These are phyloP conservation scores for Phytopythium cucurbitacearum DNA, from an alignment of 352 stramenopile species.

Conservation along the genomic window DNA sequence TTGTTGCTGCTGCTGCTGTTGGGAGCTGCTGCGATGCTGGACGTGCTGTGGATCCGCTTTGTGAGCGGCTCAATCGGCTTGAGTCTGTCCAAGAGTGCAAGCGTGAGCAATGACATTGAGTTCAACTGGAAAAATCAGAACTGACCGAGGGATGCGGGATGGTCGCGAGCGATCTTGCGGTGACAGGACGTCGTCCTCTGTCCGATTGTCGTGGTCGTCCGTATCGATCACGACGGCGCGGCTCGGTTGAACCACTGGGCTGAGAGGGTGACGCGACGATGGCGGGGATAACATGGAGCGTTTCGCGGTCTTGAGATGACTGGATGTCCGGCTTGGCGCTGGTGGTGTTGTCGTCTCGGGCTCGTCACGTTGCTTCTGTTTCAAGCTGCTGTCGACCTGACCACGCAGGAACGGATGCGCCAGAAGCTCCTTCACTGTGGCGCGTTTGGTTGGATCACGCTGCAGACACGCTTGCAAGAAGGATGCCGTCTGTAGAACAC, in stretches of 20 bases:
- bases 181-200: not conserved
- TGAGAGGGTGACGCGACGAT: no score
- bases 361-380: slow-evolving; percentile 8
- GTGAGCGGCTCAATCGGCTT: slow-evolving; percentile 29
- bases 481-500: slow-evolving; percentile 27
- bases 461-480: slow-evolving; percentile 67
- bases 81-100: slow-evolving; percentile 17
- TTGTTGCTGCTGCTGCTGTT: not conserved
- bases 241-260: no score
- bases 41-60: slow-evolving; percentile 10
- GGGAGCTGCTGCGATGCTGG: not conserved
- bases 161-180: slow-evolving; percentile 10
- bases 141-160: slow-evolving; percentile 19
- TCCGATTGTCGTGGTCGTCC: not conserved
- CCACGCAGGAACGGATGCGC: slow-evolving; percentile 83
- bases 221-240: no score
- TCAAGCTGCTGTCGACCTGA: not conserved
- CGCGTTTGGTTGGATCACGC: slow-evolving; percentile 65
- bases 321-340: no score
- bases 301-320: no score
- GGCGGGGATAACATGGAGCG: no score
- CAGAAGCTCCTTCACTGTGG: slow-evolving; percentile 87
- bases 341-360: slow-evolving; percentile 2
- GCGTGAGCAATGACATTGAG: not conserved
- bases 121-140: not conserved